Conservation (phyloP, 164 flowering plant species). For the Vitis vinifera region ASM3070453v1 NC_081819.1:19037001-19037500, state of each 20-base stretch:
- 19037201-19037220: too few relatives aligned
- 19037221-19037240: too few relatives aligned
- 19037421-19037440: constrained; percentile 87
- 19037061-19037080: constrained; percentile 92
- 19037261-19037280: background rate
- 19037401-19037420: constrained; percentile 87
- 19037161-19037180: too few relatives aligned
- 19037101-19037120: constrained; percentile 98
- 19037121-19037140: constrained; percentile 77
- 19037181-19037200: too few relatives aligned
- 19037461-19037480: background rate
- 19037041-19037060: constrained; percentile 95
- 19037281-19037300: background rate
- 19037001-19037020: constrained; percentile 98
- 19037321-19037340: background rate
- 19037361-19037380: constrained; percentile 92
- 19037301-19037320: constrained; percentile 1
- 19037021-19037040: constrained; percentile 98
- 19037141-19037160: background rate
- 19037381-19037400: constrained; percentile 89
- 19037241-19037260: background rate
- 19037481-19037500: background rate
- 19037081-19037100: constrained; percentile 92
- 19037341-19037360: background rate
- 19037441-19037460: constrained; percentile 51